phyloP scores from a whole-genome alignment of 441 rosid genomes.

The Mallotus repandus region DNA sequence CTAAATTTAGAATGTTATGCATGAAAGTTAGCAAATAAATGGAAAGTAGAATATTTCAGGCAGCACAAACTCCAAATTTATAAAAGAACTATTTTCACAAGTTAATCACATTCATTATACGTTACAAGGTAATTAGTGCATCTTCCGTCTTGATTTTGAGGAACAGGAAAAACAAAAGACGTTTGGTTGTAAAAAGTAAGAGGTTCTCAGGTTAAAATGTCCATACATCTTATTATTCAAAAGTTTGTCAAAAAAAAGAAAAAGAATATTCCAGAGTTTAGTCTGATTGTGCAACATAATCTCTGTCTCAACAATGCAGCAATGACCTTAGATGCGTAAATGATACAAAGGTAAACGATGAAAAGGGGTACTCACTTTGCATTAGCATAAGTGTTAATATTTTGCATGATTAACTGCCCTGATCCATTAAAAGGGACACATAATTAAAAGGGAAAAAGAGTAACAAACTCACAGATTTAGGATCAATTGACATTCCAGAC shows the following conservation, averaged over 20 bases:
- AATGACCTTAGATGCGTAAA: background rate
- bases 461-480: conserved; percentile 68
- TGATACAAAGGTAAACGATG: background rate
- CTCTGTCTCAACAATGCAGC: background rate
- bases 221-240: background rate
- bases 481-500: conserved; percentile 78
- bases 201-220: background rate
- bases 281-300: background rate
- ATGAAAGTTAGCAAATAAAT: conserved; percentile 10
- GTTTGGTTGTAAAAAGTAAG: too few relatives aligned
- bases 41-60: background rate
- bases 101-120: background rate
- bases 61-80: background rate
- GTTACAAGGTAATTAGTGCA: background rate
- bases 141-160: background rate
- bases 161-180: background rate
- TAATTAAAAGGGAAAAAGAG: background rate
- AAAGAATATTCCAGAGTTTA: background rate
- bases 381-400: background rate
- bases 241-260: background rate
- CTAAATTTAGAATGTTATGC: conserved; percentile 36
- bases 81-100: background rate
- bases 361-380: background rate
- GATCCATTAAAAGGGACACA: background rate
- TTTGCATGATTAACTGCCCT: conserved; percentile 6